Base-by-base conservation (phyloP, 176 grass and related monocot genomes). In the Alloteropsis semialata region DNA sequence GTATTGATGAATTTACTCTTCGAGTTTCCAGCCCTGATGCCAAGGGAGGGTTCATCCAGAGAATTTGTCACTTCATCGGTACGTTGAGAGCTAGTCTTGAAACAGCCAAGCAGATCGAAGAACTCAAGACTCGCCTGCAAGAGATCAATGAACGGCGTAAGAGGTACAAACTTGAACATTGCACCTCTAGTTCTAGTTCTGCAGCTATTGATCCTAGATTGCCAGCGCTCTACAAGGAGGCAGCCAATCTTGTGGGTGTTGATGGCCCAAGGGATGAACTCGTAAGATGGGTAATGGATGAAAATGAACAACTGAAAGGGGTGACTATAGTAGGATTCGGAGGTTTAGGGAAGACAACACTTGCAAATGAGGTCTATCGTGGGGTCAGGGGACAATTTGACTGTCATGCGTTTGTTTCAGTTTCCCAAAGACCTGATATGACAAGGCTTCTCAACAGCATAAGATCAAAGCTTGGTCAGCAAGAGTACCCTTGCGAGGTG, bases 361-460 rank as follows among this genome's bases (percentile, higher is more conserved):
- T 80, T 67, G 77, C 62, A 48, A 67, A 80, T 34, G 77, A 68
- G 62, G 77, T 80, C 32, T 80, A 80, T 18, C 62, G 13, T 49
- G n/a, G 5, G 19, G 30, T 80, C 53, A 66, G 53, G 36, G 77
- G 61, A 2, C 77, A 80, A 37, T 80, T 80, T 53, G 62, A 49
- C 21, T 80, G 22, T 6, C 60, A 65, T 65, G 77, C 22, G 1
- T 68, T 80, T 67, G 61, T 55, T 55, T 68, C 77, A 51, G 61
- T 80, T 21, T 80, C 77, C 44, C 77, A 80, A 49, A 67, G 62
- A 38, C 77, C 77, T 67, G 62, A 68, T 28, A 51, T 51, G 22
- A 6, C 29, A 24, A 65, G 39, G 30, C 44, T 80, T 80, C 61
- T 80, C 32, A n/a, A 24, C 32, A 67, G 30, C 8, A 68, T 80